These are phyloP conservation scores for Flaveria sonorensis DNA, from an alignment of 129 eudicot species.

Conservation along the genomic window DNA sequence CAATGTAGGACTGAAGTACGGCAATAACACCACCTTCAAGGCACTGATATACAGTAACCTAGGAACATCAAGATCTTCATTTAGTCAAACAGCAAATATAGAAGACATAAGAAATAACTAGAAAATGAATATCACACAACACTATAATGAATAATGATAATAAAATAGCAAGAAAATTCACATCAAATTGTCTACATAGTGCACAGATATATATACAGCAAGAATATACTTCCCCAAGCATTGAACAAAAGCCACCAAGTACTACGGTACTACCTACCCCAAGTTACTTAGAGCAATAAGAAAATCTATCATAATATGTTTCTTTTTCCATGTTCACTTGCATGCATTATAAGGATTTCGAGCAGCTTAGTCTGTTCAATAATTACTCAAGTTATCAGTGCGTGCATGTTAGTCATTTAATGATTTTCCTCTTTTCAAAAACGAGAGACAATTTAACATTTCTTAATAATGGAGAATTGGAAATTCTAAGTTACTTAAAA, in stretches of 20 bases:
- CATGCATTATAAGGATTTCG: not conserved
- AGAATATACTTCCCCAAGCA: not conserved
- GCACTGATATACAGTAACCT: constrained; percentile 97
- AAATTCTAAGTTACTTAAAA: not conserved
- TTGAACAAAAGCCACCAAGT: not conserved
- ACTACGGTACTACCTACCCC: not conserved
- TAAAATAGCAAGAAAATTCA: not conserved
- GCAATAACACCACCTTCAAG: constrained; percentile 93
- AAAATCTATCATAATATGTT: not conserved
- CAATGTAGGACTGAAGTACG: constrained; percentile 91
- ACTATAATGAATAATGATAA: not conserved
- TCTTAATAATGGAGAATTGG: not conserved
- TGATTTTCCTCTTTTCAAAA: not conserved
- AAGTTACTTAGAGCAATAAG: too few species aligned
- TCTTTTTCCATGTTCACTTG: not conserved
- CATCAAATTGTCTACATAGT: not conserved
- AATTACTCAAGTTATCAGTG: not conserved
- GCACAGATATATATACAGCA: not conserved
- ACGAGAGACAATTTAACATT: not conserved
- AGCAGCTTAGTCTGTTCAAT: not conserved
- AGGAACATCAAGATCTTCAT: constrained; percentile 5
- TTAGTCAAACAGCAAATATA: constrained; percentile 14
- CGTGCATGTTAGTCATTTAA: not conserved
- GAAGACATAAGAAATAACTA: not conserved
- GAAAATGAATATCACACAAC: not conserved